A percentile compares a stretch with the other conserved stretches of the same genome.
Conservation (phyloP, 202 grass and related monocot species). For the Zizania palustris region DNA sequence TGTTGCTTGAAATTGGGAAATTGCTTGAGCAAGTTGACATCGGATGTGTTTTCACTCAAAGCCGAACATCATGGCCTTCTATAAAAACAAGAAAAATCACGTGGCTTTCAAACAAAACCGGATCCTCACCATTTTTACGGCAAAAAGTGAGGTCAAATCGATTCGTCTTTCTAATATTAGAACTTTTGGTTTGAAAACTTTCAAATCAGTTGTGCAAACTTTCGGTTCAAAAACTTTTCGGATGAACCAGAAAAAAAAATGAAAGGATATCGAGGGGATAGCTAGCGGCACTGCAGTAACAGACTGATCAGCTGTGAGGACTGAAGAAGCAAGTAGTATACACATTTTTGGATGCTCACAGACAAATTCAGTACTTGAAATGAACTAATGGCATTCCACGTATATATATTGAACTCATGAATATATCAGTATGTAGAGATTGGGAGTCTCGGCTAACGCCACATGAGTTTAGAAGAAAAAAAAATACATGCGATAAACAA, state of each 20-base stretch:
- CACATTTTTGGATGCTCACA: background rate
- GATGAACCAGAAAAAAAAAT: too few relatives aligned
- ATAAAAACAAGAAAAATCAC: too few relatives aligned
- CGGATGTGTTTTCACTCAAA: too few relatives aligned
- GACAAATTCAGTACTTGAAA: conserved; percentile 11
- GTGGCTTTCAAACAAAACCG: too few relatives aligned
- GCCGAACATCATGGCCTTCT: too few relatives aligned
- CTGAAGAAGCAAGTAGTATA: background rate
- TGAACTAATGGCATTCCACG: background rate
- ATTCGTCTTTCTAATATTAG: background rate
- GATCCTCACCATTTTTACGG: background rate
- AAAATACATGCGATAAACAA: conserved; percentile 13
- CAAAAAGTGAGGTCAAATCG: background rate
- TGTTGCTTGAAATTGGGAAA: background rate
- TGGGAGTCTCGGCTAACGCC: conserved; percentile 6
- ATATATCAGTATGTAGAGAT: conserved; percentile 19
- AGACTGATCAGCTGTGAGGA: background rate
- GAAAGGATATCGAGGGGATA: background rate
- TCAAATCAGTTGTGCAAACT: too few relatives aligned
- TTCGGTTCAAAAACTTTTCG: too few relatives aligned
- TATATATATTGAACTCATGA: background rate
- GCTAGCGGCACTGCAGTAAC: background rate
- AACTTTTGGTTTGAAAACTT: too few relatives aligned
- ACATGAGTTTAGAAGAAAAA: conserved; percentile 16
- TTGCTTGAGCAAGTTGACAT: too few relatives aligned